Conservation (phyloP, 2,329 filamentous ascomycete genomes). For the Teratosphaeria epicoccoides region DNA sequence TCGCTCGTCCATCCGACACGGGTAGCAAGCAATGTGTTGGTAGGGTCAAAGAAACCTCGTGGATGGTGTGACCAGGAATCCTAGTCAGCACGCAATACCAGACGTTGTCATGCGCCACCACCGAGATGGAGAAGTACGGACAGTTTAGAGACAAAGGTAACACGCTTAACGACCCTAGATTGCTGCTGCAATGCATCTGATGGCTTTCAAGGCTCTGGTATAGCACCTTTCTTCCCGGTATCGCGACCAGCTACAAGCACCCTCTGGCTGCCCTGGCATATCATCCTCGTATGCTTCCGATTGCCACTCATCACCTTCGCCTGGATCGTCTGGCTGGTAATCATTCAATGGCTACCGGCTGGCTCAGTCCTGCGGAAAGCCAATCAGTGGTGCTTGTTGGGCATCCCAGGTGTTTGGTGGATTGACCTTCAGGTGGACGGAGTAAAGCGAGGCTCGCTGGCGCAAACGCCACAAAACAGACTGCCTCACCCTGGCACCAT, state of each 20-base stretch:
- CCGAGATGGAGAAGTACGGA: slow-evolving; percentile 81
- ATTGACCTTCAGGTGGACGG: slow-evolving; percentile 96
- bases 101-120: not conserved
- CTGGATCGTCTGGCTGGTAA: slow-evolving; percentile 22
- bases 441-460: slow-evolving; percentile 76
- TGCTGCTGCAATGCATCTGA: slow-evolving; percentile 9
- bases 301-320: slow-evolving; percentile 66
- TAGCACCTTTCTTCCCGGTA: slow-evolving; percentile 87
- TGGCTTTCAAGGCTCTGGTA: slow-evolving; percentile 63
- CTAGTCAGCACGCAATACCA: not conserved
- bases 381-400: slow-evolving; percentile 76
- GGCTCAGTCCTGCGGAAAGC: slow-evolving; percentile 64
- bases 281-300: slow-evolving; percentile 66
- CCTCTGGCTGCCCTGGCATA: slow-evolving; percentile 41
- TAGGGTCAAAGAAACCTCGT: too few species aligned
- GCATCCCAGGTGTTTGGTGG: slow-evolving; percentile 93
- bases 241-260: slow-evolving; percentile 54
- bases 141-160: slow-evolving; percentile 83
- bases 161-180: not conserved
- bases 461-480: slow-evolving; percentile 59
- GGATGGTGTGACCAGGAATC: not conserved
- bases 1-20: too few species aligned
- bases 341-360: slow-evolving; percentile 62
- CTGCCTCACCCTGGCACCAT: slow-evolving; percentile 71
- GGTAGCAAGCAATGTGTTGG: too few species aligned